Evolutionary conservation across 2,329 filamentous ascomycete genomes (phyloP).

Genomic region (Colletotrichum lindemuthianum): DNA sequence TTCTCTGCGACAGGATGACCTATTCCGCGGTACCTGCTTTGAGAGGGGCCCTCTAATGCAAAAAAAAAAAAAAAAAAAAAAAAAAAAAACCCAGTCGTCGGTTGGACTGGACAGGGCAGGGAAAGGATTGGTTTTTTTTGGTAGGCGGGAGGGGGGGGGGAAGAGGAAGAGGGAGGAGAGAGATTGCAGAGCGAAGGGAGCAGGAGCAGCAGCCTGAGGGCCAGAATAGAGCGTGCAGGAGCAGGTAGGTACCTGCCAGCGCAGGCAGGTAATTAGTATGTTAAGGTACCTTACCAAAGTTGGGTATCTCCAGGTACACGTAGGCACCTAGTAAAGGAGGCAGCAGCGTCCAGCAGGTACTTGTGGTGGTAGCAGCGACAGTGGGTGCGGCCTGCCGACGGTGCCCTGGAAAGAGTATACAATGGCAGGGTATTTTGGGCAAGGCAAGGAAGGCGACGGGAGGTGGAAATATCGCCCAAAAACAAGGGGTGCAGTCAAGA

Average conservation of each 20-base stretch:
- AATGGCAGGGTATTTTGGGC: too few species aligned
- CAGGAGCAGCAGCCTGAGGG: not conserved
- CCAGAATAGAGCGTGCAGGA: not conserved
- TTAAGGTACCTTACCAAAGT: too few species aligned
- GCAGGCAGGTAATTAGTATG: too few species aligned
- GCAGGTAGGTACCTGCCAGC: slow-evolving; percentile 3
- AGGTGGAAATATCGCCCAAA: too few species aligned
- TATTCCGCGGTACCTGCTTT: not conserved
- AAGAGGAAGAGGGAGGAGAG: slow-evolving; percentile 16
- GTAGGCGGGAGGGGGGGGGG: slow-evolving; percentile 11
- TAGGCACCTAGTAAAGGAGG: too few species aligned
- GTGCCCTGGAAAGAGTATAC: not conserved
- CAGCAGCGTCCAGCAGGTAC: too few species aligned
- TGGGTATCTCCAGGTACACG: too few species aligned
- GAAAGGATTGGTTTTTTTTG: slow-evolving; percentile 19
- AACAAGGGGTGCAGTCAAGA: too few species aligned
- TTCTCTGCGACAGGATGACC: not conserved
- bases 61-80: slow-evolving; percentile 16
- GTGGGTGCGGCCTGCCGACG: slow-evolving; percentile 6
- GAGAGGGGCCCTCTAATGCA: slow-evolving; percentile 21
- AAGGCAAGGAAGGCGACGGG: too few species aligned
- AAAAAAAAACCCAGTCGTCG: slow-evolving; percentile 26
- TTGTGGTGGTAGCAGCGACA: too few species aligned
- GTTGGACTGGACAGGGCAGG: slow-evolving; percentile 26
- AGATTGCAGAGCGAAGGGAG: slow-evolving; percentile 5